phyloP scores from a whole-genome alignment of 179 eudicot species.

The Spergularia azorica region DNA sequence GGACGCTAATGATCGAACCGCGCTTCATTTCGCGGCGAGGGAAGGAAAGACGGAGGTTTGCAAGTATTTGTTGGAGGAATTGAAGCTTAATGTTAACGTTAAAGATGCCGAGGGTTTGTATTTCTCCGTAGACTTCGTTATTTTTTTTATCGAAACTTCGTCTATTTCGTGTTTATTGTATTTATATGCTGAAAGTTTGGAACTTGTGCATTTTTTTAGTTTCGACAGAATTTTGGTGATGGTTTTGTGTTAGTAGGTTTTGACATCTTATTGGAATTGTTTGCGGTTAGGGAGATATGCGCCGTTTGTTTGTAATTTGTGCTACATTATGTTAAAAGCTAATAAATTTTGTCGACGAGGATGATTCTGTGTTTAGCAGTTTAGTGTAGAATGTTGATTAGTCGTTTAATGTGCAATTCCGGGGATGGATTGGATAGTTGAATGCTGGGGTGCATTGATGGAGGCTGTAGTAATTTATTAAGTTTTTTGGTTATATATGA shows the following conservation, averaged over 20 bases:
- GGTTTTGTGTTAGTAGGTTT: too few species aligned
- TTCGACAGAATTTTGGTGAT: too few species aligned
- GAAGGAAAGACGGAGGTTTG: slow-evolving; percentile 90
- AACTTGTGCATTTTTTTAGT: too few species aligned
- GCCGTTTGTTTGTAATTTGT: neutral
- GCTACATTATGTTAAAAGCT: neutral
- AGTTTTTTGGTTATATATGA: neutral
- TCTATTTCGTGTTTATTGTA: neutral
- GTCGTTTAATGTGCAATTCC: neutral
- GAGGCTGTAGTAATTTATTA: neutral
- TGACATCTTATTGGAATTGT: too few species aligned
- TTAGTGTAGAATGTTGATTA: too few species aligned
- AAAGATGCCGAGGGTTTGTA: slow-evolving; percentile 86
- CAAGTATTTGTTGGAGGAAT: slow-evolving; percentile 88
- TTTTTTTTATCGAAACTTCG: neutral
- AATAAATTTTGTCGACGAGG: neutral
- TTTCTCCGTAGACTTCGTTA: neutral
- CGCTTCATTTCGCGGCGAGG: slow-evolving; percentile 91
- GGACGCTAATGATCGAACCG: slow-evolving; percentile 92
- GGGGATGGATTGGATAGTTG: neutral
- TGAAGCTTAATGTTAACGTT: slow-evolving; percentile 72
- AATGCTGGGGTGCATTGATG: neutral
- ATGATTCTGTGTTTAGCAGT: too few species aligned
- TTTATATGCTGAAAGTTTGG: too few species aligned
- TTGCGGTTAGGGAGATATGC: neutral